Evolutionary conservation across 2,329 filamentous ascomycete genomes (phyloP).

Genomic region (Diaporthe longicolla): DNA sequence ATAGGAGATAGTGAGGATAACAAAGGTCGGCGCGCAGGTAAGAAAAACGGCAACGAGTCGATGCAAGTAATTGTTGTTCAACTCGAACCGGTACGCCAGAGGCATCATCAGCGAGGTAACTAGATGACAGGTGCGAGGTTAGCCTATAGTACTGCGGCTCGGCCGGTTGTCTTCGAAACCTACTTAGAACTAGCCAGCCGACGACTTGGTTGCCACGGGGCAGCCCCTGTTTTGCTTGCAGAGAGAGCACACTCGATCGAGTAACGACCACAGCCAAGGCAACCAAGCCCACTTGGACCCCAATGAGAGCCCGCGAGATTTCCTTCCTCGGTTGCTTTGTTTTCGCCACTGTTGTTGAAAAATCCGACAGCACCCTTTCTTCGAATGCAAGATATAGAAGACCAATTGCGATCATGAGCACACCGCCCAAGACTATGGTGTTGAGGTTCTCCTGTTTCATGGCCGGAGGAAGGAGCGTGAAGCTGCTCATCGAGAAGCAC

Average conservation of each 20-base stretch:
- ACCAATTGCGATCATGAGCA: conserved; percentile 83
- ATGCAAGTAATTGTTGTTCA: conserved; percentile 91
- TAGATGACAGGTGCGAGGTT: conserved; percentile 52
- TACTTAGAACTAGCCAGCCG: conserved; percentile 85
- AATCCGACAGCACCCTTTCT: conserved; percentile 68
- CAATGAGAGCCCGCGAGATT: conserved; percentile 72
- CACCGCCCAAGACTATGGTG: conserved; percentile 81
- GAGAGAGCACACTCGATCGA: conserved; percentile 83
- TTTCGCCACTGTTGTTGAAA: conserved; percentile 50
- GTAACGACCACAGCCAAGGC: conserved; percentile 88
- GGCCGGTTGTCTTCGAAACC: conserved; percentile 48
- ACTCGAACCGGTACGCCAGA: conserved; percentile 82
- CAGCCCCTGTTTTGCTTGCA: conserved; percentile 88
- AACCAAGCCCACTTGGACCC: conserved; percentile 83
- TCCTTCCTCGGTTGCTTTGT: conserved; percentile 53
- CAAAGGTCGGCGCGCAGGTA: conserved; percentile 91
- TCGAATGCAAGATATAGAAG: conserved; percentile 86
- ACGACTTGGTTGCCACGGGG: conserved; percentile 90
- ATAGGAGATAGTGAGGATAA: conserved; percentile 97
- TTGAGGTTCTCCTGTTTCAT: conserved; percentile 85
- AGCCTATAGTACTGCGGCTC: conserved; percentile 38
- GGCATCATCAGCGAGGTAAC: conserved; percentile 84
- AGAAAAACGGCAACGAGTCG: conserved; percentile 91
- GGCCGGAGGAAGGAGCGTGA: conserved; percentile 85
- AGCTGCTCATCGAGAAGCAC: conserved; percentile 87